Evolutionary conservation across 2,329 filamentous ascomycete genomes (phyloP).

Genomic region (Fusarium algeriense): DNA sequence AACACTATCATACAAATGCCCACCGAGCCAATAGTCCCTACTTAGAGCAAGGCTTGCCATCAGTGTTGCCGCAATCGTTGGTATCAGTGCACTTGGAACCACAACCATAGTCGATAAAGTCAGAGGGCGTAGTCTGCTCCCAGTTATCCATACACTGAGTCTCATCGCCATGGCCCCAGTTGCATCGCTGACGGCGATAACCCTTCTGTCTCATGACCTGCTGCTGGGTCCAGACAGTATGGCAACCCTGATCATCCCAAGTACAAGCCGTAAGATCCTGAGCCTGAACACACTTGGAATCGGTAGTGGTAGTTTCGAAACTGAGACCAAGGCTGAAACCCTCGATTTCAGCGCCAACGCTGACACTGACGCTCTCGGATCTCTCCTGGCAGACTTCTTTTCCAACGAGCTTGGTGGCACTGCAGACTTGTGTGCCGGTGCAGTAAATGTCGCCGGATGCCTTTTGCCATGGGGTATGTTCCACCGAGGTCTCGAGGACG

Average conservation of each 20-base stretch:
- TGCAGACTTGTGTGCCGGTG: constrained; percentile 3
- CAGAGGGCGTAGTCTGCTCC: constrained; percentile 19
- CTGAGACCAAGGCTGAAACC: not conserved
- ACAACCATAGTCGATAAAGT: constrained; percentile 6
- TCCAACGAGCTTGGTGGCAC: constrained; percentile 8
- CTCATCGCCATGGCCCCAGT: constrained; percentile 8
- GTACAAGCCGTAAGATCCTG: constrained; percentile 10
- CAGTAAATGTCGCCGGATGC: constrained; percentile 14
- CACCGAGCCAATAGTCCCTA: accelerated
- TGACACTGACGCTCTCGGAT: not conserved
- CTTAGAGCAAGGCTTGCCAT: not conserved
- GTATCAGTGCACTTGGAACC: constrained; percentile 12
- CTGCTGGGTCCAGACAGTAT: constrained; percentile 28
- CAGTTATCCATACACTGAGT: constrained; percentile 15
- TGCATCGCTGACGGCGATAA: constrained; percentile 4
- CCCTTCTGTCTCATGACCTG: constrained; percentile 5
- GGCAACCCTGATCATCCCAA: constrained; percentile 10
- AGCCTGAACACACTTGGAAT: constrained; percentile 3
- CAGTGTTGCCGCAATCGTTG: not conserved
- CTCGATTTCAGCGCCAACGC: not conserved
- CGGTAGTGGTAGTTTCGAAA: not conserved
- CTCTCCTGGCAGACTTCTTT: constrained; percentile 11
- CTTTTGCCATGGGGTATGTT: constrained; percentile 15
- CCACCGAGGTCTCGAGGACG: constrained; percentile 6
- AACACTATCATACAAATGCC: accelerated